Evolutionary conservation across 2,329 filamentous ascomycete genomes (phyloP), one percentile per base, ranked within the genome.

Genomic region (Claviceps quebecensis): DNA sequence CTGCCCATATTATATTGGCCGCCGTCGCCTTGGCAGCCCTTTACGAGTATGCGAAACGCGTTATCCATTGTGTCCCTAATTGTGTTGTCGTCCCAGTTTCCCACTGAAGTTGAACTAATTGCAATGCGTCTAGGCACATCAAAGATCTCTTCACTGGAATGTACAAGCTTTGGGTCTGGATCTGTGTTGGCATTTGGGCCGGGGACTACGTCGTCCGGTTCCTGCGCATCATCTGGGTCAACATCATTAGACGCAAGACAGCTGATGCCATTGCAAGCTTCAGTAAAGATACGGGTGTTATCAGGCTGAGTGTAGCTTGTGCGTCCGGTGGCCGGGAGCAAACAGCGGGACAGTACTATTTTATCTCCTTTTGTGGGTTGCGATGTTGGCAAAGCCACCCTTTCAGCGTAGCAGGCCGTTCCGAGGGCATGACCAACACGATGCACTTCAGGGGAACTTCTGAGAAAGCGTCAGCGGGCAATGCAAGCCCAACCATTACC

Each of bases 1-100:
- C 65, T 16, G 40, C 67, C 1, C 71, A 78, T 52, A 73, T 76
- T 13, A 59, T 69, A 4, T 58, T 78, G 1, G 67, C 76, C 0
- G 61, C 75, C 14, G 61, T 72, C 11, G 62, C 72, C 4, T 58
- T 77, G 4, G 63, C 69, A 37, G 67, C 67, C 1, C 67, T 75
- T 59, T 74, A 69, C 53, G 68, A 69, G 68, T 72, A 61, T 51
- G 72, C 67, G 4, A 61, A 60, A 16, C 14, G 22, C 34, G 9
- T 22, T 22, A 4, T 34, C 22, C 9, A 22, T 43, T 13, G 11
- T 13, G 9, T 9, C 40, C 40, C 9, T 22, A 13, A 4, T 41
- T 3, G 9, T 41, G 17, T 19, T 41, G 17, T 19, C 4, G 11
- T 34, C 9, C 29, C 9, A 34, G 11, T 34, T 11, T 34, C 9